Conservation (phyloP, 495 filamentous ascomycete genomes). For the Aspergillus heteromorphus region DNA sequence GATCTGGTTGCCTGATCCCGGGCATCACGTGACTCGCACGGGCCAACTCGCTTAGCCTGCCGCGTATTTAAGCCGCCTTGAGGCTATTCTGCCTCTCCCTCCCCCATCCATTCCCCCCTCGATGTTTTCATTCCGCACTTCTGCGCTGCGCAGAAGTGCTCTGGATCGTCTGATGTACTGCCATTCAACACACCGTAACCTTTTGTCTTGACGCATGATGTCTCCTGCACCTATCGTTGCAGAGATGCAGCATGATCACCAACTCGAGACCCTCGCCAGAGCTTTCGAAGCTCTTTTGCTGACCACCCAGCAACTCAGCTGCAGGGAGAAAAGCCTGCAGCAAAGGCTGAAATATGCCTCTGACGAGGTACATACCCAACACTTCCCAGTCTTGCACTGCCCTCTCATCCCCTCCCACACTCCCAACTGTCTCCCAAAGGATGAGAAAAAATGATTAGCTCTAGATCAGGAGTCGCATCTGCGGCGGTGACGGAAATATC, state of each 20-base stretch:
- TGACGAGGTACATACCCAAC: constrained; percentile 39
- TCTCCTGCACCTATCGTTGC: constrained; percentile 31
- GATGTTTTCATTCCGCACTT: constrained; percentile 17
- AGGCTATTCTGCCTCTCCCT: constrained; percentile 10
- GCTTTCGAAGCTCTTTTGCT: constrained; percentile 47
- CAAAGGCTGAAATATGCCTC: constrained; percentile 36
- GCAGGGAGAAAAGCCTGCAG: constrained; percentile 40
- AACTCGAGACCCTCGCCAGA: constrained; percentile 38
- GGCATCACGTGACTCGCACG: constrained; percentile 30
- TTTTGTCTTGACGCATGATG: constrained; percentile 23
- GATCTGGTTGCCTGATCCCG: no score
- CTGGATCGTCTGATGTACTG: constrained; percentile 15
- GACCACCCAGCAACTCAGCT: constrained; percentile 41
- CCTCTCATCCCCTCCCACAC: constrained; percentile 5
- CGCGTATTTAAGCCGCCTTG: constrained; percentile 12
- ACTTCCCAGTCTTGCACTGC: constrained; percentile 3
- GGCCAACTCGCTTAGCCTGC: constrained; percentile 37
- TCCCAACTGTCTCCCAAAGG: constrained; percentile 46
- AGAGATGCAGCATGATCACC: constrained; percentile 32
- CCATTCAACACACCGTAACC: constrained; percentile 22
- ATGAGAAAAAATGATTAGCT: constrained; percentile 52
- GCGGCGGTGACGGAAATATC: constrained; percentile 47
- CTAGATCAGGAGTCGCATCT: constrained; percentile 52
- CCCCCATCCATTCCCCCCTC: constrained; percentile 13
- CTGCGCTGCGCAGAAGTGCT: constrained; percentile 26